Evolutionary conservation across 305 asterid species (phyloP).

Genomic region (Ilex paraguariensis): DNA sequence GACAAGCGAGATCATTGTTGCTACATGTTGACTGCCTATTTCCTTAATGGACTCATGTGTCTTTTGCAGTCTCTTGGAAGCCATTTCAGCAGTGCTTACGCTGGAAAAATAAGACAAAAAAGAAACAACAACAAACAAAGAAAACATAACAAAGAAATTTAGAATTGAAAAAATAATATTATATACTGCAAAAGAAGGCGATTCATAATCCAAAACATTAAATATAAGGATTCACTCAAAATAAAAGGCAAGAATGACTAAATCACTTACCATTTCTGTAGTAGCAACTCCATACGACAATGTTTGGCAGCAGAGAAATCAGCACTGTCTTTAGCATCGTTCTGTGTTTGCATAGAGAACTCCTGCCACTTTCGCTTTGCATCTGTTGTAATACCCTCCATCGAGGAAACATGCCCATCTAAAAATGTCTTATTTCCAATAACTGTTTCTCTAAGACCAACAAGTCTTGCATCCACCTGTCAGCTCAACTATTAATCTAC

Average conservation of each 20-base stretch:
- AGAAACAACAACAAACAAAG: background rate
- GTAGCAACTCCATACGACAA: slow-evolving; percentile 66
- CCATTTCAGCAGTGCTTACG: slow-evolving; percentile 50
- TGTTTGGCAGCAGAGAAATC: slow-evolving; percentile 74
- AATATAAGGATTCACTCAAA: background rate
- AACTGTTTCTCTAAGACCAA: slow-evolving; percentile 47
- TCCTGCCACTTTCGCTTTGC: slow-evolving; percentile 85
- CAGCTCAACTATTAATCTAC: slow-evolving; percentile 12
- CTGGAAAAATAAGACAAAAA: slow-evolving; percentile 28
- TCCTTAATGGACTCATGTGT: slow-evolving; percentile 45
- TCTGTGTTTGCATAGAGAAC: slow-evolving; percentile 46
- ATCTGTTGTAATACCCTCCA: slow-evolving; percentile 64
- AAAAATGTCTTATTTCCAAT: slow-evolving; percentile 44
- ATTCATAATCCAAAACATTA: background rate
- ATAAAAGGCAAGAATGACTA: background rate
- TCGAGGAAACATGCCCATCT: slow-evolving; percentile 51
- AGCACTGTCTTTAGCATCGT: slow-evolving; percentile 44
- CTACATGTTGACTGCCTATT: slow-evolving; percentile 51
- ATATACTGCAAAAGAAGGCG: no score
- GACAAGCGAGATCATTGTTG: slow-evolving; percentile 43
- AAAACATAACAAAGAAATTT: background rate
- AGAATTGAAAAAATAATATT: no score
- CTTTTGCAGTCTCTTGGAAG: slow-evolving; percentile 39
- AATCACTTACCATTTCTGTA: slow-evolving; percentile 53
- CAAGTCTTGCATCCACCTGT: slow-evolving; percentile 66